Evolutionary conservation across 2,329 filamentous ascomycete genomes (phyloP).

Genomic region (Neofusicoccum sp.): DNA sequence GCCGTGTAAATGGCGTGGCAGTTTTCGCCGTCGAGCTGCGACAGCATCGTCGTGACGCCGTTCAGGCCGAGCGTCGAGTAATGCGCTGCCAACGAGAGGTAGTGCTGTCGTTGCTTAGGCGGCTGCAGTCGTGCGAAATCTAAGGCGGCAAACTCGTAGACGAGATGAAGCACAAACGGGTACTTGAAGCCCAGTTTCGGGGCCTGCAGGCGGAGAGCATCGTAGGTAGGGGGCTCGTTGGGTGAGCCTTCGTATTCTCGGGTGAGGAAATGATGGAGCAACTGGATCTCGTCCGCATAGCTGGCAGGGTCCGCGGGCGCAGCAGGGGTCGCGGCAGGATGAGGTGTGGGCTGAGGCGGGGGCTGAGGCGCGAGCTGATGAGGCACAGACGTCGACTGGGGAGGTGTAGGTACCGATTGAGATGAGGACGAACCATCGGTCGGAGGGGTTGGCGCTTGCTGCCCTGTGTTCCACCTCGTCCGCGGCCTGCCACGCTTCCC

Average conservation of each 20-base stretch:
- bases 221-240: neutral
- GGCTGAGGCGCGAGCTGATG: too few species aligned
- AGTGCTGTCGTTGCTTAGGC: neutral
- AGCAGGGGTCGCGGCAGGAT: neutral
- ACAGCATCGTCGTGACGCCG: neutral
- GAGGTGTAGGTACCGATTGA: neutral
- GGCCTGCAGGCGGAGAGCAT: neutral
- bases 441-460: neutral
- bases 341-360: too few species aligned
- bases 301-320: neutral
- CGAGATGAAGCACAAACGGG: neutral
- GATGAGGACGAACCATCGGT: neutral
- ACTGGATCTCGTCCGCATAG: neutral
- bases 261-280: neutral
- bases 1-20: conserved; percentile 1
- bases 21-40: neutral
- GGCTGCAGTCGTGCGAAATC: neutral
- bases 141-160: neutral
- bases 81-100: neutral
- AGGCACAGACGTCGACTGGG: neutral
- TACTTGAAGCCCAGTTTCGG: neutral
- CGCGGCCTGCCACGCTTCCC: conserved; percentile 5
- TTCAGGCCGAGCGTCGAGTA: neutral
- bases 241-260: neutral
- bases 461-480: neutral